These are phyloP conservation scores for Suillus bovinus DNA, from an alignment of 768 basidiomycete genomes.

Conservation along the genomic window DNA sequence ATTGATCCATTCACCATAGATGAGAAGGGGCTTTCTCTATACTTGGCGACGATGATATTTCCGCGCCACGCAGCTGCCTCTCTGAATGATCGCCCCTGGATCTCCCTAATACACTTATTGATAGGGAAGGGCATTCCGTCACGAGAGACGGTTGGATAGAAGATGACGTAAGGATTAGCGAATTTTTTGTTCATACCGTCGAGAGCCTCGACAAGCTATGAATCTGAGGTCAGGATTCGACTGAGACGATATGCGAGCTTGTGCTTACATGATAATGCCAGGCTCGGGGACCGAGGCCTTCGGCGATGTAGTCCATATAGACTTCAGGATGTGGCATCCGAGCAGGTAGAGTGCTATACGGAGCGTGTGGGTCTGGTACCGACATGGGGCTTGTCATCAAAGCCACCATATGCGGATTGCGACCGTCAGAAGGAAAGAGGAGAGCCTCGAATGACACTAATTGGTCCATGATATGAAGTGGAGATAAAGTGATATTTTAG, in stretches of 20 bases:
- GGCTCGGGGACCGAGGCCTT: slow-evolving; percentile 62
- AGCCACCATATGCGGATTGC: slow-evolving; percentile 68
- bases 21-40: slow-evolving; percentile 43
- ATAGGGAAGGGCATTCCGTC: slow-evolving; percentile 82
- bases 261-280: slow-evolving; percentile 70
- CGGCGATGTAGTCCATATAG: slow-evolving; percentile 85
- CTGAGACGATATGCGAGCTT: slow-evolving; percentile 16
- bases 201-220: slow-evolving; percentile 68
- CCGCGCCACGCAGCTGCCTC: slow-evolving; percentile 77
- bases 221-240: slow-evolving; percentile 14
- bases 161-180: slow-evolving; percentile 76
- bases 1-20: slow-evolving; percentile 74
- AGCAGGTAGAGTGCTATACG: slow-evolving; percentile 46
- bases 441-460: slow-evolving; percentile 67
- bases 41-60: slow-evolving; percentile 79
- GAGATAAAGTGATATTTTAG: slow-evolving; percentile 9
- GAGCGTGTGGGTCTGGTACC: slow-evolving; percentile 43
- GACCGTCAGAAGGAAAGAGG: slow-evolving; percentile 77
- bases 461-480: slow-evolving; percentile 54
- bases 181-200: slow-evolving; percentile 83
- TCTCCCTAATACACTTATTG: slow-evolving; percentile 74
- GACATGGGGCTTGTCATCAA: slow-evolving; percentile 70
- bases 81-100: slow-evolving; percentile 62
- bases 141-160: slow-evolving; percentile 73
- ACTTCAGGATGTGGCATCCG: slow-evolving; percentile 83